phyloP scores from a whole-genome alignment of 306 rosid species.

The Quercus ilex region DNA sequence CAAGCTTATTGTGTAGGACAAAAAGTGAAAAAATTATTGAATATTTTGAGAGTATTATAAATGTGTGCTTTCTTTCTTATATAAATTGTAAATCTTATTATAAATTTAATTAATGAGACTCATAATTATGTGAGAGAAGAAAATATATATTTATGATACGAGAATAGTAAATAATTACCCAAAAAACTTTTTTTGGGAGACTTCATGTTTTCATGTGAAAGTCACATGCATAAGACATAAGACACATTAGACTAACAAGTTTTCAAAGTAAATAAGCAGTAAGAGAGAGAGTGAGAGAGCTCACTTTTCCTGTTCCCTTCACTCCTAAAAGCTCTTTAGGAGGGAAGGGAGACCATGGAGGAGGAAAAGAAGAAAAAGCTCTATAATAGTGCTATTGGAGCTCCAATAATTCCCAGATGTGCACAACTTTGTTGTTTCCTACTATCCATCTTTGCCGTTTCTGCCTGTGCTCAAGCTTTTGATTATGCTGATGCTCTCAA shows the following conservation, averaged over 20 bases:
- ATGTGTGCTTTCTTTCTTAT: fast-evolving
- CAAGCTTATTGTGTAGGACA: slow-evolving; percentile 3
- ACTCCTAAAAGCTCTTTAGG: slow-evolving; percentile 43
- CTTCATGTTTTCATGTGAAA: slow-evolving; percentile 39
- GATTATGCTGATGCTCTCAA: slow-evolving; percentile 78
- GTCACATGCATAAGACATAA: slow-evolving; percentile 20
- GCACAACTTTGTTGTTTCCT: slow-evolving; percentile 30
- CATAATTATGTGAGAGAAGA: fast-evolving
- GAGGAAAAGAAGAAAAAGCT: slow-evolving; percentile 12
- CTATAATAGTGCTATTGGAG: not conserved
- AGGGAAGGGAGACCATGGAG: slow-evolving; percentile 47
- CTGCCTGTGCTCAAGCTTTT: slow-evolving; percentile 31
- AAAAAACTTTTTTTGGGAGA: not conserved
- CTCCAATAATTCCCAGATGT: slow-evolving; percentile 11
- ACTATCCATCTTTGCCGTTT: slow-evolving; percentile 30
- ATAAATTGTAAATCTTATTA: fast-evolving
- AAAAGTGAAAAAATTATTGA: not conserved
- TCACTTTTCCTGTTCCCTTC: slow-evolving; percentile 35
- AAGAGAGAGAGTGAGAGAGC: not conserved
- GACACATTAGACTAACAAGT: slow-evolving; percentile 18
- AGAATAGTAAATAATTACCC: too few species aligned
- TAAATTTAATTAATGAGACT: too few species aligned
- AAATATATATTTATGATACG: too few species aligned
- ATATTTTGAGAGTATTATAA: fast-evolving
- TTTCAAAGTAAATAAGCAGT: slow-evolving; percentile 9